These are phyloP conservation scores for Mucor piriformis DNA, from an alignment of 371 early-diverging fungal genomes.

Conservation along the genomic window DNA sequence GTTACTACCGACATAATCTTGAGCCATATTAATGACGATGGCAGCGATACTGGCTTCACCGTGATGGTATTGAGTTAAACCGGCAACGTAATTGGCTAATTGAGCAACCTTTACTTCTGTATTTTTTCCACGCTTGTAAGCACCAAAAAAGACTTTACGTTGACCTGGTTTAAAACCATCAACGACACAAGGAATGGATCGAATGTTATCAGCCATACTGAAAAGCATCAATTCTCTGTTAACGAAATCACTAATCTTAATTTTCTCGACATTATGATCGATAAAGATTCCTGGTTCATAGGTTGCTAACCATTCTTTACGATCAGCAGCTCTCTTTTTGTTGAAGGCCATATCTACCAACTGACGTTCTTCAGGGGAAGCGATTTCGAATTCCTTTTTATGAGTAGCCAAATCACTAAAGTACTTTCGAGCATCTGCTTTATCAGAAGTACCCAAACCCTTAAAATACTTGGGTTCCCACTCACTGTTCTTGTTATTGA, in stretches of 20 bases:
- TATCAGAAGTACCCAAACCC: constrained; percentile 98
- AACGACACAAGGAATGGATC: constrained; percentile 97
- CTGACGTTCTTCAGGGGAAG: constrained; percentile 71
- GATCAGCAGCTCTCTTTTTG: constrained; percentile 95
- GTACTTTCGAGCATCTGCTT: constrained; percentile 94
- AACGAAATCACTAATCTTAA: constrained; percentile 95
- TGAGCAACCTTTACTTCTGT: constrained; percentile 96
- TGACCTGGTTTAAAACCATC: constrained; percentile 99
- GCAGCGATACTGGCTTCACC: constrained; percentile 91
- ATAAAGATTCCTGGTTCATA: constrained; percentile 95
- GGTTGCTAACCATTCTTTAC: constrained; percentile 95
- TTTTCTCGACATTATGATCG: constrained; percentile 81
- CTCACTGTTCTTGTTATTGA: constrained; percentile 65
- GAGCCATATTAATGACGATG: constrained; percentile 98
- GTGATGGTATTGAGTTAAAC: constrained; percentile 98
- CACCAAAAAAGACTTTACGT: constrained; percentile 96
- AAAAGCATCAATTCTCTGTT: constrained; percentile 98
- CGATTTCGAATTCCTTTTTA: constrained; percentile 82
- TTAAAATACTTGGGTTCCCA: constrained; percentile 98
- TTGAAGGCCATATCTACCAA: constrained; percentile 98
- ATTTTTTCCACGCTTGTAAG: constrained; percentile 88
- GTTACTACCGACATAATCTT: constrained; percentile 98
- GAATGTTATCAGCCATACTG: constrained; percentile 96
- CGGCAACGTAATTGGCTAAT: constrained; percentile 94
- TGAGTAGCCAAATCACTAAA: constrained; percentile 86